phyloP scores from a whole-genome alignment of 768 basidiomycete species.

The Pulveroboletus frians region DNA sequence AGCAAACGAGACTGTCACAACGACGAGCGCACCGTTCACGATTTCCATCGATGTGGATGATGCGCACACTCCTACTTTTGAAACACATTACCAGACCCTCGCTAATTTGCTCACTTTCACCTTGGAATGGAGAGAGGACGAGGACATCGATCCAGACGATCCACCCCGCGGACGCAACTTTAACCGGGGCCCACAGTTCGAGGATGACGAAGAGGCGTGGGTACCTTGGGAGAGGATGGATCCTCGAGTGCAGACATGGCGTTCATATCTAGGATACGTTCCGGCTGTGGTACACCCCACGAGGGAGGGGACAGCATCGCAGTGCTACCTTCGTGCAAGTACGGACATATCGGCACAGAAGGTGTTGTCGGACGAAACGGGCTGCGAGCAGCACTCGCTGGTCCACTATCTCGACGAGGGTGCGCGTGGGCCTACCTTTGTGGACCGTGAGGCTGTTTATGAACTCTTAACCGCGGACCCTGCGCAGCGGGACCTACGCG shows the following conservation, averaged over 20 bases:
- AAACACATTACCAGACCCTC: conserved; percentile 12
- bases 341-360: conserved; percentile 1
- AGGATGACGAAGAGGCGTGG: conserved; percentile 18
- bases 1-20: conserved; percentile 1
- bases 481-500: neutral
- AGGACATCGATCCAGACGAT: conserved; percentile 5
- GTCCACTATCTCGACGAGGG: conserved; percentile 19
- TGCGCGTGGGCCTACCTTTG: conserved; percentile 15
- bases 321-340: neutral
- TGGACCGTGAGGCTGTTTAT: neutral
- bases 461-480: conserved; percentile 4
- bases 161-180: neutral
- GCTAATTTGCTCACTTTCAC: conserved; percentile 1
- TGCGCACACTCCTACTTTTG: conserved; percentile 4
- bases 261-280: neutral
- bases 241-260: neutral
- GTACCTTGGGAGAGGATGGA: conserved; percentile 13
- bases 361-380: neutral
- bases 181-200: neutral
- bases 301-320: neutral
- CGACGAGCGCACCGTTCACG: conserved; percentile 3
- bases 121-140: neutral
- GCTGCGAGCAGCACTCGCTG: neutral
- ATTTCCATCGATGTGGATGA: conserved; percentile 4
- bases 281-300: conserved; percentile 3